Percentiles rank a stretch among this genome's conserved stretches.
phyloP scores from a whole-genome alignment of 148 eudicot genomes.

The Salicornia ramosissima region DNA sequence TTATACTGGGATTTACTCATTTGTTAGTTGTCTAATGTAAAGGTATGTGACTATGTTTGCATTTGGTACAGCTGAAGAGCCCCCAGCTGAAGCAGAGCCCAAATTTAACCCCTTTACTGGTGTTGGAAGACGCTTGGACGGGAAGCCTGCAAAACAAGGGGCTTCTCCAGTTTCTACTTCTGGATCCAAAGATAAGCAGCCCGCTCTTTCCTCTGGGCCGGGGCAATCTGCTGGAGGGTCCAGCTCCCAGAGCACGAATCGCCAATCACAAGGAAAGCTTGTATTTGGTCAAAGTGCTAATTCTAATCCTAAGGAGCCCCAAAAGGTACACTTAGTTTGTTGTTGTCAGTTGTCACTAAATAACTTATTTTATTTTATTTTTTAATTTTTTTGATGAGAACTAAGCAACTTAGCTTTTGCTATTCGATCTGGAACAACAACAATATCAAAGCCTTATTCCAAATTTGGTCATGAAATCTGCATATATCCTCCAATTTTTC shows the following conservation, averaged over 20 bases:
- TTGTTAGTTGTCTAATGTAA: not conserved
- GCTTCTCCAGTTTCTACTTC: slow-evolving; percentile 48
- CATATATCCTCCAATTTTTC: too few species aligned
- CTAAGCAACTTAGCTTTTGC: not conserved
- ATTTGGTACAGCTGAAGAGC: slow-evolving; percentile 46
- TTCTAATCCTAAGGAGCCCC: slow-evolving; percentile 37
- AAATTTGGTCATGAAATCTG: too few species aligned
- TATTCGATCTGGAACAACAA: too few species aligned
- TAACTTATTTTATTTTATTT: not conserved
- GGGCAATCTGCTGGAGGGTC: slow-evolving; percentile 45
- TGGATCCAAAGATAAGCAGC: slow-evolving; percentile 46
- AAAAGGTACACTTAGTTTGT: slow-evolving; percentile 41
- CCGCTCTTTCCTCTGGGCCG: slow-evolving; percentile 32
- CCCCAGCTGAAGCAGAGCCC: slow-evolving; percentile 56
- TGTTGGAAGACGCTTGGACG: slow-evolving; percentile 67
- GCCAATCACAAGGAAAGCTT: slow-evolving; percentile 82
- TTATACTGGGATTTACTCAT: not conserved
- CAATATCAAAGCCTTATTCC: too few species aligned
- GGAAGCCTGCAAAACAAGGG: slow-evolving; percentile 49
- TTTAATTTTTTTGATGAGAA: too few species aligned
- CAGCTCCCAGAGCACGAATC: slow-evolving; percentile 55
- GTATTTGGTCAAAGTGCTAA: slow-evolving; percentile 69
- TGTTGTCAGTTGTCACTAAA: not conserved
- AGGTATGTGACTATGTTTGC: not conserved
- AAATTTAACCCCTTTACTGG: slow-evolving; percentile 87